phyloP scores from a whole-genome alignment of 2,329 filamentous ascomycete genomes.

The Colletotrichum sp. region DNA sequence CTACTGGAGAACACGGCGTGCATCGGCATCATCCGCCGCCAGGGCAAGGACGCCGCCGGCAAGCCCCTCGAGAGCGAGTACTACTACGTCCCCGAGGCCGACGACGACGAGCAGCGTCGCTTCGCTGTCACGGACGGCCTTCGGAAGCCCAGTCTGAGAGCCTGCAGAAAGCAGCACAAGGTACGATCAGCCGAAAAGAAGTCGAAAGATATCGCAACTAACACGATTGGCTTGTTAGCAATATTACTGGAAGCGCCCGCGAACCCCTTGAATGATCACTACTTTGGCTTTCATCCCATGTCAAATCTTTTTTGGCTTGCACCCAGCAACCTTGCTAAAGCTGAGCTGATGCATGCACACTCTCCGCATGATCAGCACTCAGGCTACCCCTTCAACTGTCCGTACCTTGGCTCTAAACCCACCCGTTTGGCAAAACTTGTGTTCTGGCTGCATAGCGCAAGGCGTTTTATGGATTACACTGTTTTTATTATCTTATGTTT shows the following conservation, averaged over 20 bases:
- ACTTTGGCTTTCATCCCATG: background rate
- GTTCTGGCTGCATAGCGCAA: slow-evolving; percentile 23
- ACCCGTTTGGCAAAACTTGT: slow-evolving; percentile 8
- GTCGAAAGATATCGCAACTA: slow-evolving; percentile 6
- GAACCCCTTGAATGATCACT: slow-evolving; percentile 53
- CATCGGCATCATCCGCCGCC: slow-evolving; percentile 85
- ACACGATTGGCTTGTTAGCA: slow-evolving; percentile 48
- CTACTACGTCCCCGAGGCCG: slow-evolving; percentile 91
- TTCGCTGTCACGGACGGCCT: slow-evolving; percentile 85
- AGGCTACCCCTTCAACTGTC: background rate
- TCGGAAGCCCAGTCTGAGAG: slow-evolving; percentile 85
- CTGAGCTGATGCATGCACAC: background rate
- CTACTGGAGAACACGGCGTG: slow-evolving; percentile 78
- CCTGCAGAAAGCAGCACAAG: slow-evolving; percentile 96
- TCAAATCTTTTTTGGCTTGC: background rate
- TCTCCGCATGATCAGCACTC: background rate
- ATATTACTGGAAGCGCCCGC: slow-evolving; percentile 73
- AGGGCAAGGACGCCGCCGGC: slow-evolving; percentile 95
- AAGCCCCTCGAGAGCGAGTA: slow-evolving; percentile 95
- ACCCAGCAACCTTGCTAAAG: background rate
- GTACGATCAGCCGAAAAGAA: slow-evolving; percentile 55
- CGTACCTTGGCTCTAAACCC: slow-evolving; percentile 16
- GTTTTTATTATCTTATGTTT: background rate
- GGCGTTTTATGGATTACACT: slow-evolving; percentile 13
- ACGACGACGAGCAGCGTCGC: slow-evolving; percentile 78